Evolutionary conservation across 345 rosid species (phyloP).

Genomic region (Orychophragmus violaceus): DNA sequence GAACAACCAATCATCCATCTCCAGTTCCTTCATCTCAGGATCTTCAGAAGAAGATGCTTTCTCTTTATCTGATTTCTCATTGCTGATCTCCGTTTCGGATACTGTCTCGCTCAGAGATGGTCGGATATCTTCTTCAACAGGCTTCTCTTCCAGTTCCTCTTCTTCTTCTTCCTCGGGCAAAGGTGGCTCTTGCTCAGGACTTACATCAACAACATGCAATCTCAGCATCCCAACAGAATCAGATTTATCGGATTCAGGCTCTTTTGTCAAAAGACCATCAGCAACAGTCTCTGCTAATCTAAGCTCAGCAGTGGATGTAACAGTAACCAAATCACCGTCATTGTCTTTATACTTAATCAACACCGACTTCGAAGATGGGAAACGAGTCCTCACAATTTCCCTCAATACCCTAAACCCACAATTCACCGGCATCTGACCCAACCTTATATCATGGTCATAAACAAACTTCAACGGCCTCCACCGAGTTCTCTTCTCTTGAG

Average conservation of each 20-base stretch:
- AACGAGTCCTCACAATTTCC: conserved; percentile 70
- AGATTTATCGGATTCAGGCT: conserved; percentile 51
- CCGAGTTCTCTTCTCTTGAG: conserved; percentile 35
- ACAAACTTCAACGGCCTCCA: conserved; percentile 85
- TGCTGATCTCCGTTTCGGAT: conserved; percentile 43
- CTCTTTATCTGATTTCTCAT: conserved; percentile 39
- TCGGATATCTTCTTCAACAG: conserved; percentile 48
- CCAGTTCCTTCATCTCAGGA: conserved; percentile 71
- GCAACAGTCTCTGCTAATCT: conserved; percentile 65
- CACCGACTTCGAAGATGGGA: conserved; percentile 79
- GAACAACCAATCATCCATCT: conserved; percentile 98
- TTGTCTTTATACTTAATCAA: conserved; percentile 80
- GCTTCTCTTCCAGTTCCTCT: conserved; percentile 39
- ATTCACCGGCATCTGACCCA: conserved; percentile 78
- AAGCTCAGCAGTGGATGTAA: conserved; percentile 72
- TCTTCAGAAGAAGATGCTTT: conserved; percentile 53
- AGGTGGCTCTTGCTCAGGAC: conserved; percentile 85
- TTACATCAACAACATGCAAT: conserved; percentile 85
- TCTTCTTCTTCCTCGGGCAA: conserved; percentile 61
- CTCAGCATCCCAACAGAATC: conserved; percentile 65
- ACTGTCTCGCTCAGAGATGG: conserved; percentile 49
- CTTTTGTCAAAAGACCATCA: conserved; percentile 49
- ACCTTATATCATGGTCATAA: conserved; percentile 87
- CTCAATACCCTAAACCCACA: conserved; percentile 73
- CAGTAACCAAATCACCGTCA: conserved; percentile 92